Percentiles rank a stretch among this genome's conserved stretches.
Conservation (phyloP, 371 early-diverging fungal species). For the Mortierella sp. region DNA sequence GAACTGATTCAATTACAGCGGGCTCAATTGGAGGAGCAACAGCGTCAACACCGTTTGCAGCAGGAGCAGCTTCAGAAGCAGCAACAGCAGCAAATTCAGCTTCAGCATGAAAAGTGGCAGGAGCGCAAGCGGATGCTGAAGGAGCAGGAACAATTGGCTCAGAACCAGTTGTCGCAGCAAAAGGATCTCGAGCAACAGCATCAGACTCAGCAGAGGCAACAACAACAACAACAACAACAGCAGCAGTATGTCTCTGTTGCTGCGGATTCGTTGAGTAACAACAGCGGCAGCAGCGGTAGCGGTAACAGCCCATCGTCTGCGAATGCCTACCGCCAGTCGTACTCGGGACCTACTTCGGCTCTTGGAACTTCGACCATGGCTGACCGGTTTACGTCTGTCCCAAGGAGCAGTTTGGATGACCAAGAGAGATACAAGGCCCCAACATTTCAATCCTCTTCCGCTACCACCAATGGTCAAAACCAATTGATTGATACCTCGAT, state of each 20-base stretch:
- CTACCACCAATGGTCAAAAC: not conserved
- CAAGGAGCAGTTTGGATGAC: conserved; percentile 10
- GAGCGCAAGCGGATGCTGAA: conserved; percentile 39
- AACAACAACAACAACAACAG: conserved; percentile 40
- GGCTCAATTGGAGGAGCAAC: conserved; percentile 45
- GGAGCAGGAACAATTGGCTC: conserved; percentile 39
- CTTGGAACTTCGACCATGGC: not conserved
- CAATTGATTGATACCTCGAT: not conserved
- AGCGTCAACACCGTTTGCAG: conserved; percentile 42
- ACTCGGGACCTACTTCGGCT: not conserved
- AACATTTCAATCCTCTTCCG: not conserved
- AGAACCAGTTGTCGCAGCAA: conserved; percentile 26
- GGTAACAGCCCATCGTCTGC: conserved; percentile 3
- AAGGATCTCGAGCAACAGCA: conserved; percentile 42
- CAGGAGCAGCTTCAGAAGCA: conserved; percentile 55
- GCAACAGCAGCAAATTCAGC: conserved; percentile 52
- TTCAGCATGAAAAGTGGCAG: conserved; percentile 56
- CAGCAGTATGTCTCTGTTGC: conserved; percentile 1
- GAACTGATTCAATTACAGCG: conserved; percentile 29
- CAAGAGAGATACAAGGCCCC: conserved; percentile 10
- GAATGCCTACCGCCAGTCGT: not conserved
- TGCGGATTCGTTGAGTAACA: not conserved
- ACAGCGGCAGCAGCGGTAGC: not conserved
- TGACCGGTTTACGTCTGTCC: not conserved
- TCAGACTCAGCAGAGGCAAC: conserved; percentile 27